Base-by-base conservation (phyloP, 2,329 filamentous ascomycete species). In the Tolypocladium guangdongense region DNA sequence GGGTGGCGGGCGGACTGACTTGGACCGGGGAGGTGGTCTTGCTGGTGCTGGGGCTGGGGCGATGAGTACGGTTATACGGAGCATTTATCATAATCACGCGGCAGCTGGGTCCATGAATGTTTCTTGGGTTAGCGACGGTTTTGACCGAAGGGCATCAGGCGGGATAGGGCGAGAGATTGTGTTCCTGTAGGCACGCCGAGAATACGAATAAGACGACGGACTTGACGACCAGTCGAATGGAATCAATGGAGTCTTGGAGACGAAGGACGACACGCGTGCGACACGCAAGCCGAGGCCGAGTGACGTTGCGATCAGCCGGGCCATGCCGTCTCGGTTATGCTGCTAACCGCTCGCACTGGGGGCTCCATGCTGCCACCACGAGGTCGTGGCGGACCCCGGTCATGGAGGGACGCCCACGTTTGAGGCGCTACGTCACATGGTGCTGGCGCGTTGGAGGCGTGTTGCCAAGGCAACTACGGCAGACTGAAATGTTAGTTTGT, bases 1-100 rank as follows among this genome's bases (percentile, higher is more conserved):
- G 54, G 52, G 8, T 63, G 16, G 53, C 56, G 48, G 57, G 59
- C 52, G 61, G 57, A 12, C 49, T 68, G 48, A 55, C 57, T 33
- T 69, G 66, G 66, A 48, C 62, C 43, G 60, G 62, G 33, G 60
- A 65, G 49, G 51, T 64, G 52, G 54, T 60, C 27, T 56, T 65
- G 48, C 52, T 66, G 43, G 24, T 66, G 49, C 54, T 65, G 41
- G 64, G 62, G 32, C 16, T 46, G 18, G 22, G 39, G 20, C 22
- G 8, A 33, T 46, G 50, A 52, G 43, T n/a, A 20, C 14, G 38
- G 43, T 16, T 16, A n/a, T 2, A 12, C 8, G 18, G 27, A 14
- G 10, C 12, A 33, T 47, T 7, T 47, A 47, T 27, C 27, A 47
- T 12, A 11, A 20, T 12, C 6, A 46, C 8, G 43, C 24, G 16